Percentiles rank a stretch among this genome's conserved stretches.
Evolutionary conservation across 495 filamentous ascomycete species (phyloP).

Genomic region (Tuber melanosporum): DNA sequence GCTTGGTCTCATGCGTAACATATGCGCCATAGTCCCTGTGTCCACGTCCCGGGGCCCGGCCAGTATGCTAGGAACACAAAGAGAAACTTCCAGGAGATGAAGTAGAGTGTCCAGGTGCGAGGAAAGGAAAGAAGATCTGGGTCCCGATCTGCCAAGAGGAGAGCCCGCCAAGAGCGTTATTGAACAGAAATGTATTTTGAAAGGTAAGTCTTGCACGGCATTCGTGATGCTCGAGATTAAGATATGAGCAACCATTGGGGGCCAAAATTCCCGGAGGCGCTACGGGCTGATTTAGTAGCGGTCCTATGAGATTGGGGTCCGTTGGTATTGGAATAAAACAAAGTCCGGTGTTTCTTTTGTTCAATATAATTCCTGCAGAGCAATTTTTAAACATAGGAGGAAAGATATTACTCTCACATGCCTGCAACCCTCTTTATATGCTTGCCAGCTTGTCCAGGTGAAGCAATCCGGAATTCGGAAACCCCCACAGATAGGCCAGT

Average conservation of each 20-base stretch:
- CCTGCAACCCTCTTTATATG: neutral
- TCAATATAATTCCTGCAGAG: neutral
- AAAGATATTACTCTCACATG: neutral
- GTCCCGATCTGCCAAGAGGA: neutral
- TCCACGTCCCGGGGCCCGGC: neutral
- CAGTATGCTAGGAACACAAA: neutral
- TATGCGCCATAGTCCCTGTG: neutral
- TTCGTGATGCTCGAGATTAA: neutral
- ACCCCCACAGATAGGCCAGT: neutral
- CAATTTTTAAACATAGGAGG: neutral
- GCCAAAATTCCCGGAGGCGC: neutral
- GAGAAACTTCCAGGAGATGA: neutral
- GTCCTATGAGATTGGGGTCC: neutral
- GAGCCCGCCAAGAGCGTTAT: neutral
- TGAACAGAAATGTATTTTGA: neutral
- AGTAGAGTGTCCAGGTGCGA: neutral
- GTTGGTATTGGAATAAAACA: neutral
- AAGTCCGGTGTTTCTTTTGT: neutral
- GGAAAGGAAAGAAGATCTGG: neutral
- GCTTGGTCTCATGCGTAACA: neutral
- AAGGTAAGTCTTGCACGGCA: neutral
- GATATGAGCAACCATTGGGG: neutral
- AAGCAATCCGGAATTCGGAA: neutral
- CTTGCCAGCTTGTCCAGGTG: neutral
- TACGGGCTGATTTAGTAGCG: neutral